These are phyloP conservation scores for Hyaloscypha variabilis DNA, from an alignment of 495 filamentous ascomycete species.

Conservation along the genomic window DNA sequence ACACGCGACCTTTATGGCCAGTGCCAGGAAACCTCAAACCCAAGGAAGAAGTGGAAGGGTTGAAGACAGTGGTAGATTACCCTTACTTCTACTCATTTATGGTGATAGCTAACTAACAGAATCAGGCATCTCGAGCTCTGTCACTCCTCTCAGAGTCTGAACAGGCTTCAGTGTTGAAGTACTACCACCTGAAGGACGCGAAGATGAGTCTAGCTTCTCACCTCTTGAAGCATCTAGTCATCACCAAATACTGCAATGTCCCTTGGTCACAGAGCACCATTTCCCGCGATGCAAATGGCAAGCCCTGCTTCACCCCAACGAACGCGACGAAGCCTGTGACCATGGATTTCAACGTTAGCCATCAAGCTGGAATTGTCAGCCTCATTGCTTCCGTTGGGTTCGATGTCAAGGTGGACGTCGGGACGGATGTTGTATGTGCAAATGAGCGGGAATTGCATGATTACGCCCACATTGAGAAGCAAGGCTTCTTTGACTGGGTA, in stretches of 20 bases:
- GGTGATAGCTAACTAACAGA: background rate
- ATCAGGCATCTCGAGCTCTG: slow-evolving; percentile 57
- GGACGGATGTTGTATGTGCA: slow-evolving; percentile 75
- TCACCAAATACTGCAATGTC: slow-evolving; percentile 61
- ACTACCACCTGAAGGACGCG: slow-evolving; percentile 65
- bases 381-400: slow-evolving; percentile 48
- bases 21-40: slow-evolving; percentile 20
- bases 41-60: slow-evolving; percentile 24
- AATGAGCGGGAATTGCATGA: slow-evolving; percentile 62
- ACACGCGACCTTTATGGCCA: slow-evolving; percentile 32
- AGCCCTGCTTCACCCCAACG: slow-evolving; percentile 55
- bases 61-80: slow-evolving; percentile 26
- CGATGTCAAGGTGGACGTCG: slow-evolving; percentile 43
- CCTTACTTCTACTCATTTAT: background rate
- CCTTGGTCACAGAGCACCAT: slow-evolving; percentile 68
- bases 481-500: slow-evolving; percentile 66
- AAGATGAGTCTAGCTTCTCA: slow-evolving; percentile 73
- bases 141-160: slow-evolving; percentile 56
- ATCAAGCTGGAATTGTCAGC: slow-evolving; percentile 80
- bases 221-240: slow-evolving; percentile 77
- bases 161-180: slow-evolving; percentile 51
- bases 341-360: slow-evolving; percentile 85
- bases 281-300: slow-evolving; percentile 62
- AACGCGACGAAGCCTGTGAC: slow-evolving; percentile 34
- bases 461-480: slow-evolving; percentile 39